Evolutionary conservation across 371 early-diverging fungal genomes (phyloP), one percentile per base, ranked within the genome.

Genomic region (Capillidium heterosporum): DNA sequence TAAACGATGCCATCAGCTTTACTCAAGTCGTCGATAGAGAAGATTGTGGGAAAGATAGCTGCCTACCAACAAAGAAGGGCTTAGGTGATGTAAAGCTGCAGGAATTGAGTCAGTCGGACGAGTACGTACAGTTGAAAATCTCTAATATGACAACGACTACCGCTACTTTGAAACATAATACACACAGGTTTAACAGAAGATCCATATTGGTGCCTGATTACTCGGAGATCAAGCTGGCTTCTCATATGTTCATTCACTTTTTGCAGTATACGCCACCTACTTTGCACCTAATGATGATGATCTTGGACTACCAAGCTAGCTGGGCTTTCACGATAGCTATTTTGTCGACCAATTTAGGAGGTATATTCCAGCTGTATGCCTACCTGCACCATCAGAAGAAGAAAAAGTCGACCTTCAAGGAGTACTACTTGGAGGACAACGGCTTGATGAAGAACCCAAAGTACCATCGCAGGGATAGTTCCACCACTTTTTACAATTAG

Each of bases 381-480:
- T 55, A 55, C 23, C 43, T 55, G 3, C 55, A 55, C 29, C 55
- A 55, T 39, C 42, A 55, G 23, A 55, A 55, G 43, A 42, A 42
- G 40, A 55, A 55, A 28, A 39, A 39, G 27, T 53, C 39, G 3
- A 31, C n/a, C 8, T 53, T 53, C 26, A 53, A 53, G 19, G 35
- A 44, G 23, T 44, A 35, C 35, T 35, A 35, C 13, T 7, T 13
- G 35, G 35, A 7, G 13, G 35, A 35, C 13, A 35, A 4, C 35
- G 35, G 35, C 7, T 35, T 35, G 35, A 13, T 4, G 35, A 7
- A 7, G 35, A 35, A 35, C 13, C 35, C 35, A 7, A 35, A 35
- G 35, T 35, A 35, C 35, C 7, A 35, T 4, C 35, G 35, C n/a
- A n/a, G n/a, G n/a, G n/a, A n/a, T n/a, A n/a, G n/a, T n/a, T n/a